These are phyloP conservation scores for Amphibolis antarctica DNA, from an alignment of 106 monocot species.

Conservation along the genomic window DNA sequence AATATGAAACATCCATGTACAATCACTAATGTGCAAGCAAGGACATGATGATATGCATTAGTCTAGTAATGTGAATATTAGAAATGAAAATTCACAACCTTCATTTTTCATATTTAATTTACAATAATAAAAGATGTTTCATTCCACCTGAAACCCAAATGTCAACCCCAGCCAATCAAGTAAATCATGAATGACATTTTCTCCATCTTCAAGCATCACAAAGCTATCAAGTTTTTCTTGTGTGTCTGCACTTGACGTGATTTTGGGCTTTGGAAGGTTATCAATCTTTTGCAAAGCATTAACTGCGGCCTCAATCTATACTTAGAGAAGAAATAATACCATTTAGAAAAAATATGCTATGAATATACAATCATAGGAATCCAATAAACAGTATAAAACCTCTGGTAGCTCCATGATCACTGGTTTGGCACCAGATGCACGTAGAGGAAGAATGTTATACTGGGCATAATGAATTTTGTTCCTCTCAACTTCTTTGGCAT, in stretches of 20 bases:
- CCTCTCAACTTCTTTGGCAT: conserved; percentile 72
- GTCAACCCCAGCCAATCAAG: conserved; percentile 83
- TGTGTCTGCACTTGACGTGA: conserved; percentile 2
- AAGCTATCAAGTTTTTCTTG: conserved; percentile 20
- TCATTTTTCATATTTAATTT: background rate
- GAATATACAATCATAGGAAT: background rate
- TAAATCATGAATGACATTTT: conserved; percentile 46
- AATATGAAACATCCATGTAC: background rate
- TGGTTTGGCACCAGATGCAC: conserved; percentile 42
- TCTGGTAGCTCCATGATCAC: conserved; percentile 83
- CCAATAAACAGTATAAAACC: conserved; percentile 17
- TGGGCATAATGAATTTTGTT: conserved; percentile 75
- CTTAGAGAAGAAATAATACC: conserved; percentile 1
- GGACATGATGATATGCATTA: background rate
- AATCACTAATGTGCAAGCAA: background rate
- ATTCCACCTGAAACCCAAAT: conserved; percentile 87
- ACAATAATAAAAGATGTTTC: background rate
- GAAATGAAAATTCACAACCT: background rate
- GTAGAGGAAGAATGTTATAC: conserved; percentile 91
- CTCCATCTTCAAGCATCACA: conserved; percentile 23
- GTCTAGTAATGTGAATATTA: background rate
- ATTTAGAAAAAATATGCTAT: background rate
- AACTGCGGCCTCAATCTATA: conserved; percentile 77
- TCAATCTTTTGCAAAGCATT: conserved; percentile 45
- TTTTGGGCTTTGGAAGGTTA: conserved; percentile 50